These are phyloP conservation scores for Colletotrichum tofieldiae DNA, from an alignment of 2,329 filamentous ascomycete species.

Conservation along the genomic window DNA sequence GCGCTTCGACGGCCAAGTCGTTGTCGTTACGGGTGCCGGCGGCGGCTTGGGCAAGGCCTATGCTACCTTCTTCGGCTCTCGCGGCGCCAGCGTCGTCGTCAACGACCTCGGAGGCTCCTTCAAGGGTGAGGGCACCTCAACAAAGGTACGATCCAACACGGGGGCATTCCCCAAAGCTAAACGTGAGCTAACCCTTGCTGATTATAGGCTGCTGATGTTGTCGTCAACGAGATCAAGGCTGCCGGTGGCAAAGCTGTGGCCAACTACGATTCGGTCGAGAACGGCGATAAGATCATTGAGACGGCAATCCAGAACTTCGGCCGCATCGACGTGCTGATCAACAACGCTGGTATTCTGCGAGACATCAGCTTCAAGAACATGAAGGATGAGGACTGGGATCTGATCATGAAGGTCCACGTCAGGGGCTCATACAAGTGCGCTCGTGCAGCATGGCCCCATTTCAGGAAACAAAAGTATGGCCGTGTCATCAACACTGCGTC, in stretches of 20 bases:
- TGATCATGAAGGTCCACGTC: conserved; percentile 93
- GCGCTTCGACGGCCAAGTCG: conserved; percentile 87
- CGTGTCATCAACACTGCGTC: conserved; percentile 97
- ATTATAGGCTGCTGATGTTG: conserved; percentile 82
- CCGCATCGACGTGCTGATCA: conserved; percentile 94
- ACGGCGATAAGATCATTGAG: conserved; percentile 95
- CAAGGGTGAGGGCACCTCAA: conserved; percentile 90
- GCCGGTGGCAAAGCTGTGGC: conserved; percentile 95
- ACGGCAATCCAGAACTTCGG: conserved; percentile 86
- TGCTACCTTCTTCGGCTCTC: conserved; percentile 90
- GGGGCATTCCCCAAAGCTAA: background rate
- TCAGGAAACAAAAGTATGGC: conserved; percentile 99
- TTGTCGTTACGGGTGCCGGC: conserved; percentile 86
- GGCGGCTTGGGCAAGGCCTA: conserved; percentile 86
- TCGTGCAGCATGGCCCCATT: conserved; percentile 95
- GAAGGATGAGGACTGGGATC: conserved; percentile 96
- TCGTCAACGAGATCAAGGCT: conserved; percentile 87
- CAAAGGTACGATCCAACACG: conserved; percentile 75
- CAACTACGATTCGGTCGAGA: conserved; percentile 96
- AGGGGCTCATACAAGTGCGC: conserved; percentile 96
- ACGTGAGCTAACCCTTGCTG: conserved; percentile 45
- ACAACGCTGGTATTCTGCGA: conserved; percentile 96
- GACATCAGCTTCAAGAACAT: conserved; percentile 99
- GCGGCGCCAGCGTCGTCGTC: conserved; percentile 95
- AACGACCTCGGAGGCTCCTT: conserved; percentile 96